Conservation (phyloP, 306 rosid genomes). For the Clitoria ternatea region DNA sequence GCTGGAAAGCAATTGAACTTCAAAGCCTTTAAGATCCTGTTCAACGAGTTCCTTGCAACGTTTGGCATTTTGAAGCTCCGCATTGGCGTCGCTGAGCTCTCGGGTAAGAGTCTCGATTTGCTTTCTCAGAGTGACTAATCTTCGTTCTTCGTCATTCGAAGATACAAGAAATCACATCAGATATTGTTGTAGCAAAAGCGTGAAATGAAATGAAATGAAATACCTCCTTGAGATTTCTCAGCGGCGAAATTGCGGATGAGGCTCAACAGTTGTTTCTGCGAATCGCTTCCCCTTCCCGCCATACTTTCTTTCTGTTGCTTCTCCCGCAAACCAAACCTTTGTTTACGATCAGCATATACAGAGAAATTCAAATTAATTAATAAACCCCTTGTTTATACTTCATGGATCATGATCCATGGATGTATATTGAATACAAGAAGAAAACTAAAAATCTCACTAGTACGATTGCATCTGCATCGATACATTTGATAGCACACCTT, state of each 20-base stretch:
- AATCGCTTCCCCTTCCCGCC: conserved; percentile 74
- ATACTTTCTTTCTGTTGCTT: conserved; percentile 11
- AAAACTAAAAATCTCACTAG: too few relatives aligned
- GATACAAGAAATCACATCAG: background rate
- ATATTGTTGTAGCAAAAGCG: too few relatives aligned
- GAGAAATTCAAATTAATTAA: too few relatives aligned
- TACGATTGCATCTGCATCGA: too few relatives aligned
- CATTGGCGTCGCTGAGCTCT: conserved; percentile 40
- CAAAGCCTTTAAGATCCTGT: conserved; percentile 80
- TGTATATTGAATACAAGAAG: too few relatives aligned
- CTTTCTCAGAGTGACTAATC: conserved; percentile 60
- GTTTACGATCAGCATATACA: too few relatives aligned
- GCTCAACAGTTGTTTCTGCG: conserved; percentile 55
- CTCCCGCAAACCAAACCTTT: background rate
- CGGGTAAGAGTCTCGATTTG: conserved; percentile 57
- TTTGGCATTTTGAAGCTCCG: conserved; percentile 65
- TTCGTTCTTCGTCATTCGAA: conserved; percentile 46
- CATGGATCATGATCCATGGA: too few relatives aligned
- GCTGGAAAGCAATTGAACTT: conserved; percentile 58
- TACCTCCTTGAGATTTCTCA: conserved; percentile 86
- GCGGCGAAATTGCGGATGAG: conserved; percentile 66
- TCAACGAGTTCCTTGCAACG: conserved; percentile 56
- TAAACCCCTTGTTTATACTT: too few relatives aligned
- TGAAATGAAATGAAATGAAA: background rate
- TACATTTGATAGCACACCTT: too few relatives aligned